These are phyloP conservation scores for Podila horticola DNA, from an alignment of 192 early-diverging fungal species.

Conservation along the genomic window DNA sequence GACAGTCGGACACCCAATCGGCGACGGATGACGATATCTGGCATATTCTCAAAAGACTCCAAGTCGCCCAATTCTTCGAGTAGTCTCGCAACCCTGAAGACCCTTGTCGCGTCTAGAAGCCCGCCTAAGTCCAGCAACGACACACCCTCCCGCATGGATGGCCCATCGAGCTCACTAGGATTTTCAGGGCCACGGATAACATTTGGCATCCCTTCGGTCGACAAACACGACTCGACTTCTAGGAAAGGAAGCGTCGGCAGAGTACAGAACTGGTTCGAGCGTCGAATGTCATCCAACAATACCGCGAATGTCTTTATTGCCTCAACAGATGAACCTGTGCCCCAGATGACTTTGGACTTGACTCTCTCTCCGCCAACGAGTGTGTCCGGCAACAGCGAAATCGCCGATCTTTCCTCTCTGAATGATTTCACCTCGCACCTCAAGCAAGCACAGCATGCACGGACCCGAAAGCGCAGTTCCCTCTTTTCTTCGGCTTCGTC, in stretches of 20 bases:
- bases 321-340: conserved; percentile 28
- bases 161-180: neutral
- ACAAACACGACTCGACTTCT: neutral
- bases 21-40: conserved; percentile 19
- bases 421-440: neutral
- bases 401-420: neutral
- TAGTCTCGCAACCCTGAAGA: conserved; percentile 12
- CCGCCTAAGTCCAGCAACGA: neutral
- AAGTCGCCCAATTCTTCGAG: conserved; percentile 6
- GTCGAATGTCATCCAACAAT: conserved; percentile 25
- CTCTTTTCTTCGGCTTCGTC: conserved; percentile 6
- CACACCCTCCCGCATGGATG: neutral
- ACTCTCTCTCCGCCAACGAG: conserved; percentile 16
- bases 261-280: conserved; percentile 29
- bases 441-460: neutral
- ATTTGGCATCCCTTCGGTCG: neutral
- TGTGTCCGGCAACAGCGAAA: neutral
- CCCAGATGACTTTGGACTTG: conserved; percentile 1
- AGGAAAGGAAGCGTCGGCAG: conserved; percentile 17
- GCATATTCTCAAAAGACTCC: conserved; percentile 31
- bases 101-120: conserved; percentile 18
- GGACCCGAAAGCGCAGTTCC: conserved; percentile 12
- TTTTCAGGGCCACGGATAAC: neutral
- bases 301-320: conserved; percentile 9
- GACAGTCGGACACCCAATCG: neutral